Conservation (phyloP, 129 eudicot species). For the Calendula officinalis region DNA sequence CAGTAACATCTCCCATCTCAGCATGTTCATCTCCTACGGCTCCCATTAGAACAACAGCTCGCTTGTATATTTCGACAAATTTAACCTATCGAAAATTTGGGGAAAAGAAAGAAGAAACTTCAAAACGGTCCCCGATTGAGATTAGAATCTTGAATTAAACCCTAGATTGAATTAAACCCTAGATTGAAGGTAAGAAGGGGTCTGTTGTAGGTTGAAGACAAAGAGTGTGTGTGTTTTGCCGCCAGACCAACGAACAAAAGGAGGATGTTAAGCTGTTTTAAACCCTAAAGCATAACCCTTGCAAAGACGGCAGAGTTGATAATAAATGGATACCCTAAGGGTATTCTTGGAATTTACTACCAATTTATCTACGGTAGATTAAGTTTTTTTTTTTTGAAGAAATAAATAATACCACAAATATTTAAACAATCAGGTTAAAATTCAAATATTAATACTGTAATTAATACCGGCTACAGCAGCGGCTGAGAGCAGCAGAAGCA, state of each 20-base stretch:
- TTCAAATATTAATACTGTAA: no score
- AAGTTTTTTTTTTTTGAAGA: no score
- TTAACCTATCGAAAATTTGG: constrained; percentile 2
- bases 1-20: constrained; percentile 29
- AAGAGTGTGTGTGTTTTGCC: constrained; percentile 13
- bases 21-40: constrained; percentile 18
- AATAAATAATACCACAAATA: no score
- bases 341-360: no score
- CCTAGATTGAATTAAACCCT: constrained; percentile 8
- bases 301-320: background rate
- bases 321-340: background rate
- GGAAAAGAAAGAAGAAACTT: background rate
- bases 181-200: no score
- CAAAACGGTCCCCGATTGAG: background rate
- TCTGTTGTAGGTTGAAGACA: background rate
- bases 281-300: constrained; percentile 19
- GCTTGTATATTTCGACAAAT: constrained; percentile 15
- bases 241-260: constrained; percentile 21
- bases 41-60: constrained; percentile 10
- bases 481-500: no score
- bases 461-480: no score
- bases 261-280: constrained; percentile 6
- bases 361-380: no score
- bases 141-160: constrained; percentile 9
- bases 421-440: no score